Percentiles rank a stretch among this genome's conserved stretches.
phyloP scores from a whole-genome alignment of 257 asterid genomes.

The Gentiana macrophylla region DNA sequence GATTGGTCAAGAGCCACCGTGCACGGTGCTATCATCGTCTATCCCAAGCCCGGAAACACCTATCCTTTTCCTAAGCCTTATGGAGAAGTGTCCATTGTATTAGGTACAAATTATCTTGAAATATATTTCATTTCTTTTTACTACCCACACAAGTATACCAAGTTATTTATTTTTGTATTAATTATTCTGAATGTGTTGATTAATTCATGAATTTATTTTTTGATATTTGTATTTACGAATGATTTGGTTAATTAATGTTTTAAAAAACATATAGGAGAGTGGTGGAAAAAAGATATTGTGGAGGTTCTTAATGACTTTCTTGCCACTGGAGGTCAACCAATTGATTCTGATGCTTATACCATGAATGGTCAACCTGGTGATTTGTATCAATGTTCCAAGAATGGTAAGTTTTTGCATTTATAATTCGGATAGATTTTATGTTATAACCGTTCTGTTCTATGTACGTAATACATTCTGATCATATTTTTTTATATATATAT shows the following conservation, averaged over 20 bases:
- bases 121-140: too few species aligned
- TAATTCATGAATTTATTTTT: background rate
- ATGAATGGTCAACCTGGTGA: slow-evolving; percentile 68
- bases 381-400: slow-evolving; percentile 34
- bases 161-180: too few species aligned
- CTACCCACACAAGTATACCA: too few species aligned
- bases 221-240: background rate
- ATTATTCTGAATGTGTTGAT: background rate
- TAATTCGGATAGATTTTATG: background rate
- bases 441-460: background rate
- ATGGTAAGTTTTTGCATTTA: slow-evolving; percentile 15
- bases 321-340: slow-evolving; percentile 32
- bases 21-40: slow-evolving; percentile 30
- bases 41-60: slow-evolving; percentile 11
- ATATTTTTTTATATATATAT: background rate
- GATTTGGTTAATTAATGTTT: too few species aligned
- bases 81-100: slow-evolving; percentile 35
- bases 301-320: slow-evolving; percentile 24
- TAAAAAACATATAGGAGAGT: slow-evolving; percentile 23
- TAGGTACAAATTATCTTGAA: slow-evolving; percentile 20
- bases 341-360: slow-evolving; percentile 41
- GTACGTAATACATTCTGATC: background rate
- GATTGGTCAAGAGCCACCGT: slow-evolving; percentile 47
- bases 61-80: slow-evolving; percentile 39
- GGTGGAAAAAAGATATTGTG: slow-evolving; percentile 46